These are phyloP conservation scores for Cytospora leucostoma DNA, from an alignment of 2,329 filamentous ascomycete genomes.

Conservation along the genomic window DNA sequence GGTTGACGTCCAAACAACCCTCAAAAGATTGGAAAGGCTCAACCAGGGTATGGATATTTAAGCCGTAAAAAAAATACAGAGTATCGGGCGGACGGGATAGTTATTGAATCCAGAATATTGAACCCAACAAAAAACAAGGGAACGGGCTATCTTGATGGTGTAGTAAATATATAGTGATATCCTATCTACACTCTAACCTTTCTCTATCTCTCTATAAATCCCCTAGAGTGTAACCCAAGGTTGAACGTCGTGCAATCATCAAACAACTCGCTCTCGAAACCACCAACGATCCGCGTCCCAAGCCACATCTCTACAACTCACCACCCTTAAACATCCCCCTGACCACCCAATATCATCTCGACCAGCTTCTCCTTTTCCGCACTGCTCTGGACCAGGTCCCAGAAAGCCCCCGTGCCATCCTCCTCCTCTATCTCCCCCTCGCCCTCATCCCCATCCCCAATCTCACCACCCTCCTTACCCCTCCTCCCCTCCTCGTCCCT, in stretches of 20 bases:
- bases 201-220: neutral
- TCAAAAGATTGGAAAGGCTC: too few relatives aligned
- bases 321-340: conserved; percentile 11
- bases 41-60: too few relatives aligned
- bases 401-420: conserved; percentile 34
- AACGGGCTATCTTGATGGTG: too few relatives aligned
- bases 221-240: neutral
- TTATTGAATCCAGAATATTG: too few relatives aligned
- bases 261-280: neutral
- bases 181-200: neutral
- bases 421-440: conserved; percentile 9
- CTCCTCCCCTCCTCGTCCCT: conserved; percentile 26
- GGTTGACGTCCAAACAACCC: too few relatives aligned
- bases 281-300: neutral
- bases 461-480: neutral
- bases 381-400: conserved; percentile 36
- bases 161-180: too few relatives aligned
- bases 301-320: neutral
- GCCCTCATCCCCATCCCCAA: conserved; percentile 10
- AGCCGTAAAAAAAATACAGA: too few relatives aligned
- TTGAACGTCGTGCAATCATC: neutral
- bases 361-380: conserved; percentile 34
- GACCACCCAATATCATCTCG: conserved; percentile 34
- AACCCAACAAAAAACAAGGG: too few relatives aligned
- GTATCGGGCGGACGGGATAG: too few relatives aligned